Percentiles rank a stretch among this genome's conserved stretches.
These are phyloP conservation scores for Noccaea bulbosa DNA, from an alignment of 345 rosid species.

Conservation along the genomic window DNA sequence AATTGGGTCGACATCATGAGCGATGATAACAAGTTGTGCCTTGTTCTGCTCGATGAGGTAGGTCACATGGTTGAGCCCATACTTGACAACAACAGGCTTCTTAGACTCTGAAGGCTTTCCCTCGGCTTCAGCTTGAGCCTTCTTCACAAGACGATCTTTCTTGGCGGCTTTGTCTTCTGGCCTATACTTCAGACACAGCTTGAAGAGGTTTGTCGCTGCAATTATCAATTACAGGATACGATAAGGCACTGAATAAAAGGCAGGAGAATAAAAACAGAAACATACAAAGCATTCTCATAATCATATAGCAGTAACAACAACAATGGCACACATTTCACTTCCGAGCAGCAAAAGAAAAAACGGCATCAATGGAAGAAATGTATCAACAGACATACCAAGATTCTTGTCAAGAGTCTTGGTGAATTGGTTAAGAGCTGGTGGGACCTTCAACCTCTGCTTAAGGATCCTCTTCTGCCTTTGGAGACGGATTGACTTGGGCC, in stretches of 20 bases:
- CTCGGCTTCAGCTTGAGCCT: constrained; percentile 73
- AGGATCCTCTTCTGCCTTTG: constrained; percentile 85
- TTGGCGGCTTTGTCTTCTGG: constrained; percentile 77
- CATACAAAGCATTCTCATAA: neutral
- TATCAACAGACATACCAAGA: constrained; percentile 49
- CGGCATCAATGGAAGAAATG: neutral
- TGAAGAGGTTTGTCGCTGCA: constrained; percentile 64
- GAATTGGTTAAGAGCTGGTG: constrained; percentile 85
- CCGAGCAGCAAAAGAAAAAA: neutral
- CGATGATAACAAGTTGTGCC: constrained; percentile 77
- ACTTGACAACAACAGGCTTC: constrained; percentile 75
- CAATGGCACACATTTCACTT: neutral
- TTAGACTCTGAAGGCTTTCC: constrained; percentile 65
- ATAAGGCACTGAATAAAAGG: neutral
- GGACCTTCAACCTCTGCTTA: constrained; percentile 85
- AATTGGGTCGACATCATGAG: constrained; percentile 87
- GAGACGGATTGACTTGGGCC: constrained; percentile 70
- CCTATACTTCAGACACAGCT: constrained; percentile 65
- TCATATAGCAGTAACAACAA: neutral
- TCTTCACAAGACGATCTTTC: constrained; percentile 67
- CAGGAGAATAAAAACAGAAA: neutral
- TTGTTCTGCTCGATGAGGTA: constrained; percentile 84
- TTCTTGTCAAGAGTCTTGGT: constrained; percentile 94
- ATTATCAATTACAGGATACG: neutral
- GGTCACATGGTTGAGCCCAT: constrained; percentile 75